These are phyloP conservation scores for Citrus maxima DNA, from an alignment of 345 rosid genomes.

Conservation along the genomic window DNA sequence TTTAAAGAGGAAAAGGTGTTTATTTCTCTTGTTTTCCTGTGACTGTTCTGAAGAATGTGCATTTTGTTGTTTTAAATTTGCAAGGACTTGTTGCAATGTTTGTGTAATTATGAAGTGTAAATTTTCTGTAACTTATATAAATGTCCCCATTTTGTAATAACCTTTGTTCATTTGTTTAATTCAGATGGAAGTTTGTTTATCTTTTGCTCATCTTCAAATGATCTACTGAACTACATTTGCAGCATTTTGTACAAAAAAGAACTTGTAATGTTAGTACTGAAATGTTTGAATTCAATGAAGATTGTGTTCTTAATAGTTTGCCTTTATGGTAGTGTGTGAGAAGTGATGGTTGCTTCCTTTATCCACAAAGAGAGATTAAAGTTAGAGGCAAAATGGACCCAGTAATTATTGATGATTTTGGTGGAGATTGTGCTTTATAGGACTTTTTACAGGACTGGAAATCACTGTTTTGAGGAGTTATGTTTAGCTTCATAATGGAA, in stretches of 20 bases:
- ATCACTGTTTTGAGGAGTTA: conserved; percentile 22
- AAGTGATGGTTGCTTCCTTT: background rate
- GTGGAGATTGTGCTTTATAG: conserved; percentile 24
- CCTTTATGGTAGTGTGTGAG: background rate
- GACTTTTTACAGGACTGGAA: conserved; percentile 16
- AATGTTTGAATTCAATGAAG: conserved; percentile 6
- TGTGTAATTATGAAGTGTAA: conserved; percentile 50
- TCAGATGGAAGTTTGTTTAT: background rate
- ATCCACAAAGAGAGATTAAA: conserved; percentile 5
- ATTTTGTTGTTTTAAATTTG: conserved; percentile 25
- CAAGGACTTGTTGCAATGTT: conserved; percentile 28
- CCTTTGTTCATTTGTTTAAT: background rate
- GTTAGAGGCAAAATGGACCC: conserved; percentile 22
- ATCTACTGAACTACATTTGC: background rate
- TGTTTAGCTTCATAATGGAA: conserved; percentile 36
- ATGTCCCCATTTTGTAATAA: conserved; percentile 26
- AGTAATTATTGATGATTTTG: conserved; percentile 20
- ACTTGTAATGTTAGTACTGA: background rate
- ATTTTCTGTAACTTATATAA: conserved; percentile 45
- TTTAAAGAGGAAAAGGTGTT: conserved; percentile 19
- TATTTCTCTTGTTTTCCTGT: conserved; percentile 14
- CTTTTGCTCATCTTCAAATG: conserved; percentile 7
- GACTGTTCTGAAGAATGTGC: conserved; percentile 30
- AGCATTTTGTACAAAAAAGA: background rate
- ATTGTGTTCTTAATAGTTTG: background rate